Evolutionary conservation across 805 yeast genomes (phyloP).

Genomic region (Saccharomycopsis olivae): DNA sequence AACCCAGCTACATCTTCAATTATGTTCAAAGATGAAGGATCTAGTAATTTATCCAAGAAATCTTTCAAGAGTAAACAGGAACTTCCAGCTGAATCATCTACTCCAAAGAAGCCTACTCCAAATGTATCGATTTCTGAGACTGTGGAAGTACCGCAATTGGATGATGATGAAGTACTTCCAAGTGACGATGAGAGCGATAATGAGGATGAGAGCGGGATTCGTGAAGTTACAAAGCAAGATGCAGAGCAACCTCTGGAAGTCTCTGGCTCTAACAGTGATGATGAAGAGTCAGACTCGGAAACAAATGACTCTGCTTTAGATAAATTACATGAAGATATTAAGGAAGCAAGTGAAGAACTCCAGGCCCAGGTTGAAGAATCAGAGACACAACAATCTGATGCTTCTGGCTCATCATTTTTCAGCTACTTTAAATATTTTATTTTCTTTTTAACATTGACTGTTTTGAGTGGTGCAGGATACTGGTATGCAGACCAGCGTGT

Average conservation of each 20-base stretch:
- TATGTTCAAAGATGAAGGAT: not conserved
- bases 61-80: constrained; percentile 3
- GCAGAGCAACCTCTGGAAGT: too few relatives aligned
- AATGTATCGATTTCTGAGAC: too few relatives aligned
- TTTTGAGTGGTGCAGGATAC: constrained; percentile 31
- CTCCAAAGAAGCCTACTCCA: not conserved
- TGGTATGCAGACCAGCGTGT: constrained; percentile 60
- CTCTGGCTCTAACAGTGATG: not conserved
- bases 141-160: too few relatives aligned
- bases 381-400: not conserved
- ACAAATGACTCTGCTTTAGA: not conserved
- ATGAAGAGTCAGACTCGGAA: not conserved
- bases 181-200: constrained; percentile 3
- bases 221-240: not conserved
- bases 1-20: constrained; percentile 2
- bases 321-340: constrained; percentile 1
- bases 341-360: constrained; percentile 8
- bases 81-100: not conserved
- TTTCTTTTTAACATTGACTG: constrained; percentile 28
- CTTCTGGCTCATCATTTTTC: not conserved
- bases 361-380: constrained; percentile 1
- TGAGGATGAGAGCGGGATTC: constrained; percentile 2
- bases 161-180: not conserved
- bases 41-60: constrained; percentile 1
- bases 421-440: constrained; percentile 21